These are phyloP conservation scores for Saccharomycopsis hybrid DNA, from an alignment of 1,139 yeast species.

Conservation along the genomic window DNA sequence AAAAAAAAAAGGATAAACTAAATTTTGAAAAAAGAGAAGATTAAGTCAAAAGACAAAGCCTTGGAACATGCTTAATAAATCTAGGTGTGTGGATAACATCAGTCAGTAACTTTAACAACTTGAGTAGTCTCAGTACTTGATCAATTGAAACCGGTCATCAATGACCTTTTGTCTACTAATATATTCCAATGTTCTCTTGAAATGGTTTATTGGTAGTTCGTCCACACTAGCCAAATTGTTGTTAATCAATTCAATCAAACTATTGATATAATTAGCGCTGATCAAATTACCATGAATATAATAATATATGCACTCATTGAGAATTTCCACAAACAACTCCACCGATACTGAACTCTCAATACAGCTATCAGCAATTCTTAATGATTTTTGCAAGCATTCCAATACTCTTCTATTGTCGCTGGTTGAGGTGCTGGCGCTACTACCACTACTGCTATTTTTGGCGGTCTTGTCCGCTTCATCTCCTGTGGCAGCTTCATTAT, in stretches of 20 bases:
- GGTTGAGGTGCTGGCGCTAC: constrained; percentile 20
- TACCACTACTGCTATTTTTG: constrained; percentile 25
- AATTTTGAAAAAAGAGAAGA: too few relatives aligned
- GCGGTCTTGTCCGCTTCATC: not conserved
- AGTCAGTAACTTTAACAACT: too few relatives aligned
- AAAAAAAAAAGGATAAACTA: too few relatives aligned
- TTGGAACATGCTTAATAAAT: too few relatives aligned
- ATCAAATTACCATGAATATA: constrained; percentile 79
- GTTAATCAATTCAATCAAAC: constrained; percentile 76
- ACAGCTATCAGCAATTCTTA: constrained; percentile 88
- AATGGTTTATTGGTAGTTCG: constrained; percentile 42
- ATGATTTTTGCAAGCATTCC: constrained; percentile 67
- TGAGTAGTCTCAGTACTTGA: constrained; percentile 25
- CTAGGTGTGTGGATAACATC: too few relatives aligned
- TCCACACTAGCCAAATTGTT: constrained; percentile 53
- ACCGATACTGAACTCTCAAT: constrained; percentile 77
- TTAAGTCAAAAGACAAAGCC: too few relatives aligned
- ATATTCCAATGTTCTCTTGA: constrained; percentile 62
- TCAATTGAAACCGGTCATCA: constrained; percentile 58
- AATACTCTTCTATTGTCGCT: constrained; percentile 56
- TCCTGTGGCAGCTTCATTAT: constrained; percentile 4
- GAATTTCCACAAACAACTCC: constrained; percentile 81
- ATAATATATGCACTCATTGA: constrained; percentile 78
- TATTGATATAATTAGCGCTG: constrained; percentile 70
- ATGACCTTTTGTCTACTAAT: constrained; percentile 58